Evolutionary conservation across 192 early-diverging fungal species (phyloP).

Genomic region (Gryganskiella cystojenkinii): DNA sequence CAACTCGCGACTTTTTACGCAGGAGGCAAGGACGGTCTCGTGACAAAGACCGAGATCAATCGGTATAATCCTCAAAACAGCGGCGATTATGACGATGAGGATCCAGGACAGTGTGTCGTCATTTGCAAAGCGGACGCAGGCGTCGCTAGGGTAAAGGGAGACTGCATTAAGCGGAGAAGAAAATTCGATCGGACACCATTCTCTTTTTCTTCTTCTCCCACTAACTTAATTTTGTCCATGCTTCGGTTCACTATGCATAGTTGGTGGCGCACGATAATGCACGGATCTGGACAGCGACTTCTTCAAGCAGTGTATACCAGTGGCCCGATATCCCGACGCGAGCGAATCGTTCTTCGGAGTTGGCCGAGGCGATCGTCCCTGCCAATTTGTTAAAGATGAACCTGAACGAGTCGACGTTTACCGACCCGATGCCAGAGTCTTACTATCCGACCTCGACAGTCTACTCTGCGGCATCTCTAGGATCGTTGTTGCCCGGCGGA

Average conservation of each 20-base stretch:
- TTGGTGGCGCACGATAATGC: conserved; percentile 86
- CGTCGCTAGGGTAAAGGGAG: conserved; percentile 73
- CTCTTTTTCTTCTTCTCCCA: not conserved
- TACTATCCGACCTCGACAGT: conserved; percentile 55
- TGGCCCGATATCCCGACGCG: conserved; percentile 82
- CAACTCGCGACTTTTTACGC: conserved; percentile 92
- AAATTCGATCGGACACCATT: not conserved
- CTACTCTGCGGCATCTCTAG: conserved; percentile 49
- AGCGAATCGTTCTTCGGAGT: conserved; percentile 41
- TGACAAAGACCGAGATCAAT: conserved; percentile 82
- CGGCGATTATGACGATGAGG: conserved; percentile 53
- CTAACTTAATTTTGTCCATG: too few relatives aligned
- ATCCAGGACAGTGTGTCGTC: conserved; percentile 82
- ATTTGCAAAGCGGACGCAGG: conserved; percentile 88
- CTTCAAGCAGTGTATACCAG: conserved; percentile 82
- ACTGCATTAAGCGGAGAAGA: not conserved
- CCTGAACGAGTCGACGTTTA: conserved; percentile 49
- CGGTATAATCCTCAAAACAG: conserved; percentile 41
- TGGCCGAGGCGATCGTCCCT: conserved; percentile 52
- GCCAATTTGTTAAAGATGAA: conserved; percentile 60
- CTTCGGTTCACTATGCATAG: too few relatives aligned
- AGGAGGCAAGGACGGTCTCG: conserved; percentile 90
- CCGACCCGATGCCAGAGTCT: conserved; percentile 47
- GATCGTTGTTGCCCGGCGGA: too few relatives aligned
- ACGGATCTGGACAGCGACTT: conserved; percentile 94